phyloP scores from a whole-genome alignment of 2,329 filamentous ascomycete species.

The Aspergillus melleus region DNA sequence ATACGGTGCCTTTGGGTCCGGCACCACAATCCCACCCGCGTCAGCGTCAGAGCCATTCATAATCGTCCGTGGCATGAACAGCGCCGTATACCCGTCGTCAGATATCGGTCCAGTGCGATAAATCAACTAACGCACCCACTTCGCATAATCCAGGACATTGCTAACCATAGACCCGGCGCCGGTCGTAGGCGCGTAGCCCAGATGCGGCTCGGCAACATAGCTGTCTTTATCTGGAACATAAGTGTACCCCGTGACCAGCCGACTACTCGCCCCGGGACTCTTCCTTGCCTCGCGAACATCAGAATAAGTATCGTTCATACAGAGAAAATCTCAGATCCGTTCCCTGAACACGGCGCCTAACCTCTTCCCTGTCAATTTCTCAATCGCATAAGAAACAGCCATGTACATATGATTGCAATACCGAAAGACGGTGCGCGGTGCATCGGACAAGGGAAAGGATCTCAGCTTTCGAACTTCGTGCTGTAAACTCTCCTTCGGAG shows the following conservation, averaged over 20 bases:
- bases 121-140: slow-evolving; percentile 25
- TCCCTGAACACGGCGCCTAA: slow-evolving; percentile 17
- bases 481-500: slow-evolving; percentile 7
- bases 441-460: slow-evolving; percentile 19
- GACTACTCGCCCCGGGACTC: slow-evolving; percentile 5
- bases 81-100: slow-evolving; percentile 14
- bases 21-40: not conserved
- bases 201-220: slow-evolving; percentile 15
- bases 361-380: slow-evolving; percentile 12
- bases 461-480: slow-evolving; percentile 22
- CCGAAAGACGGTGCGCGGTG: slow-evolving; percentile 19
- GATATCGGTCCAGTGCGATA: slow-evolving; percentile 18
- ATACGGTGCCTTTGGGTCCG: slow-evolving; percentile 9
- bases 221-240: slow-evolving; percentile 15
- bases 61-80: slow-evolving; percentile 15
- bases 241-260: slow-evolving; percentile 21
- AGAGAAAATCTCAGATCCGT: slow-evolving; percentile 24
- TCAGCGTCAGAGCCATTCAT: slow-evolving; percentile 6
- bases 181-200: slow-evolving; percentile 18
- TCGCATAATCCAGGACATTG: slow-evolving; percentile 27
- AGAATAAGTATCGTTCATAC: slow-evolving; percentile 27
- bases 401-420: slow-evolving; percentile 30
- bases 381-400: slow-evolving; percentile 19
- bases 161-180: slow-evolving; percentile 27
- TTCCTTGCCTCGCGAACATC: slow-evolving; percentile 9